Evolutionary conservation across 2,329 filamentous ascomycete genomes (phyloP), one percentile per base, ranked within the genome.

Genomic region (Fusarium equiseti): DNA sequence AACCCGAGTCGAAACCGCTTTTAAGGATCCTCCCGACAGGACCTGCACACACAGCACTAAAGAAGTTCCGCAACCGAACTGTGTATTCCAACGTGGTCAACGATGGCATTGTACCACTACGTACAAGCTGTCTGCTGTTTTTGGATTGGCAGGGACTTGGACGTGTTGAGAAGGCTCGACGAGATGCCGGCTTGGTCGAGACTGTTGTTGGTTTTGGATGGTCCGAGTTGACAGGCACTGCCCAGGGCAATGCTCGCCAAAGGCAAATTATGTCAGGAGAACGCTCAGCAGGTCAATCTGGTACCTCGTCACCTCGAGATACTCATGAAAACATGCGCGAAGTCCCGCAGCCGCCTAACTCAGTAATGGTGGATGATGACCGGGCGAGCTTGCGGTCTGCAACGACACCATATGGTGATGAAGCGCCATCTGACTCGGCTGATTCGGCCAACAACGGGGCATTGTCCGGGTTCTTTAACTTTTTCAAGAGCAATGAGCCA

Each of bases 71-170:
- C 24, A 97, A 97, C 78, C 87, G 95, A 18, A 98, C 96, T 0
- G 86, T 98, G 2, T 98, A 98, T 79, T 97, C 95, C 3, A 98
- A 98, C 76, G 95, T 98, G 15, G 95, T 98, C 73, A 98, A 98
- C 77, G 95, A 98, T 80, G 95, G 95, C 5, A 98, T 99, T 73
- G 96, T 99, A 7, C 96, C 96, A 5, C 83, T 99, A 35, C 90
- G 96, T 24, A 99, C 96, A 7, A 98, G 95, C 69, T 99, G 95
- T 79, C 84, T 99, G n/a, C 82, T 99, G 8, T 99, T 99, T 76
- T 84, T 99, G 3, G 96, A 99, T 78, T 99, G 96, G 96, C 92
- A 95, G 80, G 96, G 96, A 0, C 84, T 99, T 6, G 95, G 92
- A 8, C 91, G 94, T 42, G 96, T 99, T 3, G 94, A 98, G 72